Percentiles rank a stretch among this genome's conserved stretches.
Evolutionary conservation across 306 rosid genomes (phyloP).

Genomic region (Fagus sylvatica): DNA sequence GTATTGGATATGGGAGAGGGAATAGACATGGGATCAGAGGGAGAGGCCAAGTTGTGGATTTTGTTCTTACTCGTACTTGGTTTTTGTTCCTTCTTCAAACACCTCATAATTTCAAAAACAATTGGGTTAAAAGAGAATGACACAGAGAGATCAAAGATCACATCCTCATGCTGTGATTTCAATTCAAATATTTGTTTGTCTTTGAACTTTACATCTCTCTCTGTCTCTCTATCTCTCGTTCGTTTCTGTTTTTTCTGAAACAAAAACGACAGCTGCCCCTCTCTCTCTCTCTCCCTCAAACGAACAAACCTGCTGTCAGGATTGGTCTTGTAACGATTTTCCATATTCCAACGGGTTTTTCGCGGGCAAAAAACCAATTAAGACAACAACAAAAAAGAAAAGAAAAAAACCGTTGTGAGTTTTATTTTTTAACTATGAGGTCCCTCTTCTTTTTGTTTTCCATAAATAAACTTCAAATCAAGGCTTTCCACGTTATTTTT

Average conservation of each 20-base stretch:
- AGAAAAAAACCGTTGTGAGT: background rate
- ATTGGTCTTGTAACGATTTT: constrained; percentile 25
- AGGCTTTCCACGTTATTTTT: too few relatives aligned
- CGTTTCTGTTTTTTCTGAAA: too few relatives aligned
- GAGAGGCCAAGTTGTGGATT: constrained; percentile 31
- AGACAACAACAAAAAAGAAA: background rate
- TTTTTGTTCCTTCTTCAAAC: constrained; percentile 24
- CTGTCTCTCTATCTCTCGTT: constrained; percentile 20
- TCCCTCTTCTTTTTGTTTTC: too few relatives aligned
- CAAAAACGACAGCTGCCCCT: background rate
- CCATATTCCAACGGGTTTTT: constrained; percentile 27
- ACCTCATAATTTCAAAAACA: constrained; percentile 7
- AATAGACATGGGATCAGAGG: constrained; percentile 32
- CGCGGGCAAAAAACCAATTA: constrained; percentile 34
- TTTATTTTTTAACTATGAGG: background rate
- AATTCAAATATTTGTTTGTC: constrained; percentile 22
- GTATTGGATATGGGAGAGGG: constrained; percentile 24
- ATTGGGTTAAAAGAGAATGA: constrained; percentile 6
- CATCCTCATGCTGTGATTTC: constrained; percentile 21
- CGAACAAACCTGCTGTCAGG: constrained; percentile 30
- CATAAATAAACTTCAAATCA: too few relatives aligned
- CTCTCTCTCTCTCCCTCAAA: constrained; percentile 27
- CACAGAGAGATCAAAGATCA: constrained; percentile 21
- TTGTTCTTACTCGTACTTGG: constrained; percentile 19
- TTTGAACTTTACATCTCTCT: background rate